Base-by-base conservation (phyloP, 305 asterid species). In the Andrographis paniculata region DNA sequence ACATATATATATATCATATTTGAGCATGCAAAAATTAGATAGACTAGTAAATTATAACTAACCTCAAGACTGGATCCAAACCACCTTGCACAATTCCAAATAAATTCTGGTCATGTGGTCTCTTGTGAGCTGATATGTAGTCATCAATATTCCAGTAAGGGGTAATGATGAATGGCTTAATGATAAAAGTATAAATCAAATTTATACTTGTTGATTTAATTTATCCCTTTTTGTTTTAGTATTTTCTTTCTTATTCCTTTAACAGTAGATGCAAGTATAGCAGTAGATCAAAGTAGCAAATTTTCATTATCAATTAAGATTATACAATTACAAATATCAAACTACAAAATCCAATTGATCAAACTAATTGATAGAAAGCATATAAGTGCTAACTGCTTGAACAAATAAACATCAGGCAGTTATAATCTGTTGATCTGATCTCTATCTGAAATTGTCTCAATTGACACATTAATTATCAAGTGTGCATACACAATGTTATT, bases 31-130 rank as follows among this genome's bases (percentile, higher is more conserved):
- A 37, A 36, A 21, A 15, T 20, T 28, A 52, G 45, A 41, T 19
- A 38, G 28, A 51, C 20, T 15, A 22, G 27, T 41, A 46, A 59
- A 21, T 16, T 17, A 53, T 19, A 45, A 48, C 46, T 55, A 56
- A 89, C 98, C 98, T 80, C 69, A 91, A 67, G 27, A 78, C 87
- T 28, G 99, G 99, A 83, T 91, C 96, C 58, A 91, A 71, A 56
- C 99, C 99, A 63, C 99, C 99, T 72, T 91, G 99, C 60, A 91
- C 99, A 59, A 91, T 91, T 73, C 95, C 99, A 63, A 91, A 91
- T 60, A 91, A 69, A 66, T 91, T 91, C 77, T 91, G 99, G 10
- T 80, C 99, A 53, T 75, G 73, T 18, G 95, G 92, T 73, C 94
- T 77, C 92, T 72, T 68, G 75, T 91, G 99, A 60, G 96, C 96